These are phyloP conservation scores for Penicillium brevicompactum DNA, from an alignment of 2,329 filamentous ascomycete genomes.

Conservation along the genomic window DNA sequence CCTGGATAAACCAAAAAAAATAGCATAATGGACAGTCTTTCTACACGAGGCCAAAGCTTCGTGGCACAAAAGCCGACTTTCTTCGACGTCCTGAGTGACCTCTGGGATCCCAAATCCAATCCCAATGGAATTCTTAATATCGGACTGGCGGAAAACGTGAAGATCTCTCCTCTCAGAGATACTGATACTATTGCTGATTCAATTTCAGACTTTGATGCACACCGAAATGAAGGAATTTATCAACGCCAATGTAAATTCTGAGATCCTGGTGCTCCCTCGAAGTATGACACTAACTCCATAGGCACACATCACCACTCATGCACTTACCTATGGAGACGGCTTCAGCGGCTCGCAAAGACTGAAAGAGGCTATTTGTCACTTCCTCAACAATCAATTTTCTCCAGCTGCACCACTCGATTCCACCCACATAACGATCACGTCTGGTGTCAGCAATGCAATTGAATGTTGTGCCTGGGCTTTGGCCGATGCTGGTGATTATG, in stretches of 20 bases:
- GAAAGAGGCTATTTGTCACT: slow-evolving; percentile 26
- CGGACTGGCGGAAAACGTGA: slow-evolving; percentile 48
- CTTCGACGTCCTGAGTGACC: slow-evolving; percentile 46
- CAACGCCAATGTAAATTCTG: slow-evolving; percentile 6
- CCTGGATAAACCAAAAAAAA: too few relatives aligned
- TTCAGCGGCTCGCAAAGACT: slow-evolving; percentile 20
- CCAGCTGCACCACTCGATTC: slow-evolving; percentile 16
- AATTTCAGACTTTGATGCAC: slow-evolving; percentile 12
- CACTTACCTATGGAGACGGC: slow-evolving; percentile 33
- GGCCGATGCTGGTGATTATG: slow-evolving; percentile 24
- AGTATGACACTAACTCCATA: background rate
- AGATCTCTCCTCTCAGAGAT: background rate
- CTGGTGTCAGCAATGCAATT: slow-evolving; percentile 27
- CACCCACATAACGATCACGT: slow-evolving; percentile 27
- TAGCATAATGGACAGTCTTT: background rate
- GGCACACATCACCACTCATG: slow-evolving; percentile 9
- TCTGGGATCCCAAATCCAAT: slow-evolving; percentile 40
- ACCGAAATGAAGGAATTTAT: slow-evolving; percentile 11
- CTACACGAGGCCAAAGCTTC: slow-evolving; percentile 5
- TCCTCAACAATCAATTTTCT: slow-evolving; percentile 26
- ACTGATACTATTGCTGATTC: background rate
- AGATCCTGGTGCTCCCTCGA: background rate
- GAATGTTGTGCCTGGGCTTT: slow-evolving; percentile 27
- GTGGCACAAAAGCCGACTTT: slow-evolving; percentile 21
- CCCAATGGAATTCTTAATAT: slow-evolving; percentile 48